Conservation (phyloP, 805 yeast species). For the Blastobotrys peoriensis region DNA sequence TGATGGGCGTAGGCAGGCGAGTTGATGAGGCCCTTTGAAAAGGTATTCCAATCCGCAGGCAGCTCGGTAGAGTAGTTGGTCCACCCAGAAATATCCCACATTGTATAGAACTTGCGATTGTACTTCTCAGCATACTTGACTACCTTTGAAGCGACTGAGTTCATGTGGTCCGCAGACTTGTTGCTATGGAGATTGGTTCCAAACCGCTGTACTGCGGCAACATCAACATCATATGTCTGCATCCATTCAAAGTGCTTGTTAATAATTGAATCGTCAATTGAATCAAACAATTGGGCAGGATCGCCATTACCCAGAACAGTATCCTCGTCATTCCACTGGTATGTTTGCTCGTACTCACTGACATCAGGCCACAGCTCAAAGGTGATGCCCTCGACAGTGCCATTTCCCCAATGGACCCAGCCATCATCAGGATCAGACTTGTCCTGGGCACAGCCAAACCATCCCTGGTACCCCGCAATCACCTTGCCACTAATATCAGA, state of each 20-base stretch:
- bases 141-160: not conserved
- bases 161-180: not conserved
- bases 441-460: slow-evolving; percentile 1
- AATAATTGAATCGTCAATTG: slow-evolving; percentile 1
- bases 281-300: not conserved
- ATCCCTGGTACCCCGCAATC: slow-evolving; percentile 3
- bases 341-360: not conserved
- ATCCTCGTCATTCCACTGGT: slow-evolving; percentile 2
- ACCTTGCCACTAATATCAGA: not conserved
- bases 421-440: not conserved
- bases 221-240: slow-evolving; percentile 1
- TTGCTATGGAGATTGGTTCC: slow-evolving; percentile 1
- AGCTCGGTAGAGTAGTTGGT: slow-evolving; percentile 4
- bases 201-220: slow-evolving; percentile 2
- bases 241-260: slow-evolving; percentile 4
- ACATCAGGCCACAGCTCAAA: slow-evolving; percentile 5
- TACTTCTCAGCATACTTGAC: slow-evolving; percentile 3
- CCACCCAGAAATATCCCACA: slow-evolving; percentile 6
- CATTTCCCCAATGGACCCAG: slow-evolving; percentile 5
- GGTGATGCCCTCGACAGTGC: not conserved
- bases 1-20: not conserved
- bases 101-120: not conserved
- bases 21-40: not conserved
- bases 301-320: slow-evolving; percentile 1
- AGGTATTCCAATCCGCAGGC: not conserved